A percentile compares a stretch with the other conserved stretches of the same genome.
Evolutionary conservation across 768 basidiomycete genomes (phyloP).

Genomic region (Hygrophoropsis aurantiaca): DNA sequence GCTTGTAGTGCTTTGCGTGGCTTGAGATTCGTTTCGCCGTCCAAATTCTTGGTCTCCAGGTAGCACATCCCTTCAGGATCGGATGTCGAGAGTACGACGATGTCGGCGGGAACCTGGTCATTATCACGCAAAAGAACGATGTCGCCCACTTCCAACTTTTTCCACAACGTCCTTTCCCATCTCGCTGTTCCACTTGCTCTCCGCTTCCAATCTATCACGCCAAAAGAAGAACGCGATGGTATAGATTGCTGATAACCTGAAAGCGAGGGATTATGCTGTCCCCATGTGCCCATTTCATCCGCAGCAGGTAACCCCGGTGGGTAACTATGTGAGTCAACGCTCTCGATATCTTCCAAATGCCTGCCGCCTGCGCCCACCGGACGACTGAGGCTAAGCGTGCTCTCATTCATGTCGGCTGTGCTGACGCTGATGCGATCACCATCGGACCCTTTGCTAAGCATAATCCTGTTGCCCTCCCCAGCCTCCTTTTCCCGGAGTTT

Average conservation of each 20-base stretch:
- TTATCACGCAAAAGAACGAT: conserved; percentile 87
- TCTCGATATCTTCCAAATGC: conserved; percentile 66
- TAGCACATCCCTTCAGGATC: conserved; percentile 92
- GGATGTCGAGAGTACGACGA: conserved; percentile 88
- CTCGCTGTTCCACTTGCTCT: conserved; percentile 67
- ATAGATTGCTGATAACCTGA: conserved; percentile 55
- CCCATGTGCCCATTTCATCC: conserved; percentile 35
- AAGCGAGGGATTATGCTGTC: conserved; percentile 38
- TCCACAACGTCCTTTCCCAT: conserved; percentile 98
- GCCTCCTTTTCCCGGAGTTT: conserved; percentile 84
- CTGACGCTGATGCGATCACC: conserved; percentile 39
- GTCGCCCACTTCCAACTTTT: conserved; percentile 98
- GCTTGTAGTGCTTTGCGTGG: conserved; percentile 74
- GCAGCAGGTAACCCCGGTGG: conserved; percentile 44
- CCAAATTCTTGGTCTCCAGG: conserved; percentile 96
- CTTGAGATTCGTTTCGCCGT: conserved; percentile 97
- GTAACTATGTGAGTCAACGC: conserved; percentile 65
- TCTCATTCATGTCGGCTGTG: conserved; percentile 43
- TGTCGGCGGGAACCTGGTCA: conserved; percentile 96
- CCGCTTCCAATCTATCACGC: conserved; percentile 82
- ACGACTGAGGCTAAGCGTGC: conserved; percentile 39
- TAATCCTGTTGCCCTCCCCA: conserved; percentile 59
- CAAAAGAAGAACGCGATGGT: conserved; percentile 54
- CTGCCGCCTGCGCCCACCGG: conserved; percentile 45
- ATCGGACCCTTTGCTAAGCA: conserved; percentile 48